These are phyloP conservation scores for Alternaria brassicae DNA, from an alignment of 2,329 filamentous ascomycete genomes.

Conservation along the genomic window DNA sequence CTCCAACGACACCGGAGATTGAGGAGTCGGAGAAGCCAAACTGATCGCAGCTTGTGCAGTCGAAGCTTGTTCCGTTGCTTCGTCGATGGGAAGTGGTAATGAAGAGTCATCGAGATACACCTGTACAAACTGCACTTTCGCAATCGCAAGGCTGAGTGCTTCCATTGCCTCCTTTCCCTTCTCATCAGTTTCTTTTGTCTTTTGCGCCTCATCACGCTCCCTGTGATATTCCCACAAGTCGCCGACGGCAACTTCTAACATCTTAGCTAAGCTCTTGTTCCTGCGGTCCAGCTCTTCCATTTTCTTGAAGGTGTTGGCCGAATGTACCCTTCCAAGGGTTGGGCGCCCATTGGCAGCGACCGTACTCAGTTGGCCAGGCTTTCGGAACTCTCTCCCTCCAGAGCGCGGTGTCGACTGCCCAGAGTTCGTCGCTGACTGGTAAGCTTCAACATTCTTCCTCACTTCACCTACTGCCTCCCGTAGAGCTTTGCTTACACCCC, in stretches of 20 bases:
- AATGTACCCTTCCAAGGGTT: slow-evolving; percentile 28
- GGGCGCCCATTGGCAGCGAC: slow-evolving; percentile 23
- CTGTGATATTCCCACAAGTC: slow-evolving; percentile 68
- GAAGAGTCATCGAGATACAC: slow-evolving; percentile 58
- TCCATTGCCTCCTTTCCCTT: slow-evolving; percentile 48
- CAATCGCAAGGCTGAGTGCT: slow-evolving; percentile 56
- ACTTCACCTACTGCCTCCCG: slow-evolving; percentile 84
- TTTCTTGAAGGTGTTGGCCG: slow-evolving; percentile 36
- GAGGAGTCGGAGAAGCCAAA: slow-evolving; percentile 26
- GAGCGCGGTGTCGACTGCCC: slow-evolving; percentile 44
- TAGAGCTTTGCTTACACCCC: slow-evolving; percentile 81
- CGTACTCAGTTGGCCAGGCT: slow-evolving; percentile 37
- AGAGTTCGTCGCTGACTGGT: slow-evolving; percentile 56
- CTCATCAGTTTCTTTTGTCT: slow-evolving; percentile 35
- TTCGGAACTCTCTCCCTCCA: slow-evolving; percentile 46
- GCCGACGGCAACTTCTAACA: slow-evolving; percentile 71
- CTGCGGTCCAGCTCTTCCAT: slow-evolving; percentile 64
- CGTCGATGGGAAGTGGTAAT: slow-evolving; percentile 53
- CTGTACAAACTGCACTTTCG: slow-evolving; percentile 60
- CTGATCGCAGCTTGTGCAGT: slow-evolving; percentile 31
- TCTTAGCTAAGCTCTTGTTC: slow-evolving; percentile 70
- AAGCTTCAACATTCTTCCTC: slow-evolving; percentile 73
- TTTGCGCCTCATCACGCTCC: slow-evolving; percentile 54
- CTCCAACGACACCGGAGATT: slow-evolving; percentile 26
- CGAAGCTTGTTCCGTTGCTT: slow-evolving; percentile 39